Evolutionary conservation across 2,329 filamentous ascomycete genomes (phyloP).

Genomic region (Aspergillus fumigatiaffinis): DNA sequence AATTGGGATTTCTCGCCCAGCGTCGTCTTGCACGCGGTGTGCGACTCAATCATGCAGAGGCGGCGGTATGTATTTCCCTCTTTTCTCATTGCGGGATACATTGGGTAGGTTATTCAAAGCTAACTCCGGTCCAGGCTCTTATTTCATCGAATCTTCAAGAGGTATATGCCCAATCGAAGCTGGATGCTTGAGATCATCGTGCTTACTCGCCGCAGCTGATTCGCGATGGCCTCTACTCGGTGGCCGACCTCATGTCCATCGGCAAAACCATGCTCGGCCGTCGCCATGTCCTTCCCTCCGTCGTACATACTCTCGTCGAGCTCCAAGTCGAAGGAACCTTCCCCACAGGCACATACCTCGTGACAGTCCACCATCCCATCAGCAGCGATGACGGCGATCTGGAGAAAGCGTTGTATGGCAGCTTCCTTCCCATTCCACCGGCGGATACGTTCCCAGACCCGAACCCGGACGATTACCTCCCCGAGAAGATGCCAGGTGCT

Average conservation of each 20-base stretch:
- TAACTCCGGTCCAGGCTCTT: conserved; percentile 24
- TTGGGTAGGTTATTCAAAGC: no score
- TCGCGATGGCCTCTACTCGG: conserved; percentile 88
- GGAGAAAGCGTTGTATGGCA: conserved; percentile 82
- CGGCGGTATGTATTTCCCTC: conserved; percentile 54
- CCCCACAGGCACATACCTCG: conserved; percentile 82
- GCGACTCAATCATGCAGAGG: conserved; percentile 85
- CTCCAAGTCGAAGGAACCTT: conserved; percentile 96
- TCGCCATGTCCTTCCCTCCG: conserved; percentile 82
- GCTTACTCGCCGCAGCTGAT: conserved; percentile 58
- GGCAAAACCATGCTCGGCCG: conserved; percentile 90
- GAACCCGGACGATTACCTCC: conserved; percentile 62
- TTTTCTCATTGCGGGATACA: not conserved
- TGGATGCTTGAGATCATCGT: conserved; percentile 1
- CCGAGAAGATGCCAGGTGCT: conserved; percentile 70
- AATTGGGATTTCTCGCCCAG: conserved; percentile 83
- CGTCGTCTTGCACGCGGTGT: conserved; percentile 81
- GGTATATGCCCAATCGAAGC: conserved; percentile 37
- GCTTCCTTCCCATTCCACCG: conserved; percentile 77
- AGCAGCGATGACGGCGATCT: conserved; percentile 81
- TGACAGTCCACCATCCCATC: conserved; percentile 90
- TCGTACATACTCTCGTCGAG: conserved; percentile 72
- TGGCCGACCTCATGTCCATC: conserved; percentile 88
- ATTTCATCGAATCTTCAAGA: conserved; percentile 90
- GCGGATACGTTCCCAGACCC: conserved; percentile 64